A percentile compares a stretch with the other conserved stretches of the same genome.
These are phyloP conservation scores for Sporothrix variecibatus DNA, from an alignment of 2,329 filamentous ascomycete species.

Conservation along the genomic window DNA sequence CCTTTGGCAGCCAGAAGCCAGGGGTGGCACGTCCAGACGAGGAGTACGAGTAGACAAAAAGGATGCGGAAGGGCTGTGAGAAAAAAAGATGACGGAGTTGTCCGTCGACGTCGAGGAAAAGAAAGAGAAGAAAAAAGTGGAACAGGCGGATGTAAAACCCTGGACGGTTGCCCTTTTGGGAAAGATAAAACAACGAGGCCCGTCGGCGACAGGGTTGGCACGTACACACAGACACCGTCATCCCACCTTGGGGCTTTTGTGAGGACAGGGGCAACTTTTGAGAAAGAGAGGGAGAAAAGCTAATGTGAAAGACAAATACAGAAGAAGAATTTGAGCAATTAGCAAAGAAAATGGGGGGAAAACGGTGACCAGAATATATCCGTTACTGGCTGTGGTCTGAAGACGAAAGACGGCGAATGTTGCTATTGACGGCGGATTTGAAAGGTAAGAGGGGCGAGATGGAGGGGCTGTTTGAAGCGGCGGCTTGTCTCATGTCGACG, in stretches of 20 bases:
- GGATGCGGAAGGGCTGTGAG: neutral
- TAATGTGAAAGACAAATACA: neutral
- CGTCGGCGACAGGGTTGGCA: slow-evolving; percentile 30
- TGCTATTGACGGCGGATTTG: neutral
- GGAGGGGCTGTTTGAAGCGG: slow-evolving; percentile 8
- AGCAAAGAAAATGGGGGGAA: neutral
- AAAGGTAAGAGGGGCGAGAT: neutral
- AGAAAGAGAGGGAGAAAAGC: neutral
- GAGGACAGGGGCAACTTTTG: neutral
- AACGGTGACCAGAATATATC: neutral
- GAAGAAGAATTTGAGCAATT: neutral
- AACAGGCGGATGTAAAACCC: slow-evolving; percentile 12
- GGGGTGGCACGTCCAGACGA: slow-evolving; percentile 3
- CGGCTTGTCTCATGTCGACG: slow-evolving; percentile 18
- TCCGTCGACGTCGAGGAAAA: neutral
- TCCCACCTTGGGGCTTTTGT: slow-evolving; percentile 11
- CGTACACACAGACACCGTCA: slow-evolving; percentile 32
- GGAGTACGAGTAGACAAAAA: neutral
- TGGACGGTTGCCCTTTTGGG: slow-evolving; percentile 15
- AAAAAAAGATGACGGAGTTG: neutral
- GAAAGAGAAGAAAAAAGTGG: slow-evolving; percentile 27
- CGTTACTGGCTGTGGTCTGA: neutral
- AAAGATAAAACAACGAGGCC: slow-evolving; percentile 34
- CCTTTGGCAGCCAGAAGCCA: slow-evolving; percentile 7
- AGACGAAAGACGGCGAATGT: neutral